A percentile compares a stretch with the other conserved stretches of the same genome.
phyloP scores from a whole-genome alignment of 2,329 filamentous ascomycete genomes.

The Dothistroma septosporum region DNA sequence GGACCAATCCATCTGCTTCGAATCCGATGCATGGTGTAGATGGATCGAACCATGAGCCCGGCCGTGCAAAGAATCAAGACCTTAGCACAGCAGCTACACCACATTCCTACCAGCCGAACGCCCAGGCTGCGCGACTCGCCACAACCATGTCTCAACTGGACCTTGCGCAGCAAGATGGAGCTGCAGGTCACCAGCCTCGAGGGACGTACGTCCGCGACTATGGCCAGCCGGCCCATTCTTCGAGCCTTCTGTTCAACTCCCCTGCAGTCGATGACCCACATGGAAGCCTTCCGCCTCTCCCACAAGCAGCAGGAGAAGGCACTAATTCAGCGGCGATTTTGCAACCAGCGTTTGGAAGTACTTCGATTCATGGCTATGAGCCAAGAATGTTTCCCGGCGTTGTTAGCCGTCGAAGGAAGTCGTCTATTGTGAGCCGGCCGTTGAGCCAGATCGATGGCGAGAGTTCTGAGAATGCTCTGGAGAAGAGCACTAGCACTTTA shows the following conservation, averaged over 20 bases:
- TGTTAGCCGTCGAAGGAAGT: slow-evolving; percentile 45
- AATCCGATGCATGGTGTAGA: slow-evolving; percentile 28
- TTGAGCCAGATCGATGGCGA: slow-evolving; percentile 6
- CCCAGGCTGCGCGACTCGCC: slow-evolving; percentile 37
- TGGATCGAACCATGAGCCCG: slow-evolving; percentile 18
- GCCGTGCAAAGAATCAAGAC: slow-evolving; percentile 9
- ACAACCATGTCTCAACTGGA: slow-evolving; percentile 14
- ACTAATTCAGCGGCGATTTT: slow-evolving; percentile 15
- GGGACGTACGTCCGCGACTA: slow-evolving; percentile 7
- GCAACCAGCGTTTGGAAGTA: slow-evolving; percentile 46
- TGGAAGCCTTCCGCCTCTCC: slow-evolving; percentile 5
- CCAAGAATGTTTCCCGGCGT: slow-evolving; percentile 70
- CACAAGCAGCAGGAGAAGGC: not conserved
- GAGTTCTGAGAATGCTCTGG: slow-evolving; percentile 13
- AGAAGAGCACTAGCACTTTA: slow-evolving; percentile 21
- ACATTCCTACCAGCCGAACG: slow-evolving; percentile 25
- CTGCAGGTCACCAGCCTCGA: slow-evolving; percentile 12
- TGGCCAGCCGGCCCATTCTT: slow-evolving; percentile 3
- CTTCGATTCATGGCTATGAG: slow-evolving; percentile 50
- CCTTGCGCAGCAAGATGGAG: slow-evolving; percentile 15
- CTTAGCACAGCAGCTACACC: slow-evolving; percentile 33
- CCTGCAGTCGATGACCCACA: slow-evolving; percentile 13
- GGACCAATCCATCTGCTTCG: slow-evolving; percentile 39
- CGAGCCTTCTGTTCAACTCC: slow-evolving; percentile 11
- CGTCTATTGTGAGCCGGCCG: slow-evolving; percentile 14